Base-by-base conservation (phyloP, 2,329 filamentous ascomycete species). In the Incumbomyces delicatus region DNA sequence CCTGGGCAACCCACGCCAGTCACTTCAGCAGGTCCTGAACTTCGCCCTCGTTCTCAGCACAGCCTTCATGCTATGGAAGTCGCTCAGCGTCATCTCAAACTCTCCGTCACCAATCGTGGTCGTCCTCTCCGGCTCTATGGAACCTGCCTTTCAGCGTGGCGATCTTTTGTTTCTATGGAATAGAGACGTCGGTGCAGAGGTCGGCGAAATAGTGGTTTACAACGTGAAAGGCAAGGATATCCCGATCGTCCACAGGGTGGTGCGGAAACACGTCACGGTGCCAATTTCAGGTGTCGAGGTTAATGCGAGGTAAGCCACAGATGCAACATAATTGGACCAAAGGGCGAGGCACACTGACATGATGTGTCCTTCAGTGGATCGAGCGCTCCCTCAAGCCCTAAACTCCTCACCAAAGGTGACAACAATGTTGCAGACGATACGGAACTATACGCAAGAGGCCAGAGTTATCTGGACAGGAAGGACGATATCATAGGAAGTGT, bases 11-110 rank as follows among this genome's bases (percentile, higher is more conserved):
- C 83, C 86, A 55, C 83, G 88, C 66, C 87, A 94, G 65, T 76
- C 85, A 46, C 81, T 87, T 58, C 75, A 80, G 41, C 87, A 94
- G 73, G 67, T 90, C 56, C 79, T 95, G 62, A 94, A 94, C 70
- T 95, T 95, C 65, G 87, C 82, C 47, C 79, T 95, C 53, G 87
- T 95, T 52, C 78, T 95, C 42, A 88, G 84, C 8, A 92, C 87
- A 1, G 88, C 89, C 1, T 95, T 95, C 63, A 95, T 95, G 88
- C 80, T 94, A 70, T 87, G 83, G 88, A 95, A 95, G 67, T 86
- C 85, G 8, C 79, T 95, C 50, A 89, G 83, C 7, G 78, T 95
- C 27, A 70, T 79, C 53, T 80, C 84, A 48, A 82, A 92, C 60
- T 85, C 81, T 5, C 78, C 82, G 11, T 84, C 79, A 8, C 79